Evolutionary conservation across 257 asterid genomes (phyloP), one percentile per base, ranked within the genome.

Genomic region (Solanum gracilifrons): DNA sequence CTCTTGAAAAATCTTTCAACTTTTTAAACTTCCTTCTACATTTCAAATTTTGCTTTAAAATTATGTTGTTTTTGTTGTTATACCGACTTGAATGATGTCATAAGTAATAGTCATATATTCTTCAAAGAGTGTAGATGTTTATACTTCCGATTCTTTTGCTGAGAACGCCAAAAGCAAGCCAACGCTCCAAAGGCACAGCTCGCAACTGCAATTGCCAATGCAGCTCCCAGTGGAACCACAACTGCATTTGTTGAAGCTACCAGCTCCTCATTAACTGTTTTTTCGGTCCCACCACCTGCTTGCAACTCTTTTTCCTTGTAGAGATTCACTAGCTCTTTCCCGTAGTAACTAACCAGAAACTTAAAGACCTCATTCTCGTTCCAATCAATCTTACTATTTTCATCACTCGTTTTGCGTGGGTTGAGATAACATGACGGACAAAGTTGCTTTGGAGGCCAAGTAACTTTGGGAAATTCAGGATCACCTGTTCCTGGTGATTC

Each of bases 121-220:
- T 96, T 97, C 82, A 92, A 88, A 90, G 98, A 94, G 94, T 91
- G 93, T 86, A 92, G 96, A 92, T 93, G 88, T 93, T 93, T 96
- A 92, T 96, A 96, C 99, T 97, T 97, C 91, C 98, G 94, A 91
- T 92, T 92, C 93, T 97, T 97, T 88, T 97, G 99, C n/a, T 88
- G 95, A 82, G 95, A 98, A 29, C 99, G 95, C 99, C 99, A 97
- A 89, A 91, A 97, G 93, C 97, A 97, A 39, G 98, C 98, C 0
- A 97, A 95, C 1, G 94, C 99, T 87, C 98, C 99, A 21, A 97
- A 97, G 31, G 92, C 97, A 90, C 99, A 96, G 98, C 99, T 97
- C n/a, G 98, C 99, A 13, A 92, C 92, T 10, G 98, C 99, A 74
- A 97, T 93, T 18, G 97, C 99, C 91, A 97, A 86, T 21, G 99